Percentiles rank a stretch among this genome's conserved stretches.
phyloP scores from a whole-genome alignment of 2,329 filamentous ascomycete species.

The Chrysoporthe austroafricana region DNA sequence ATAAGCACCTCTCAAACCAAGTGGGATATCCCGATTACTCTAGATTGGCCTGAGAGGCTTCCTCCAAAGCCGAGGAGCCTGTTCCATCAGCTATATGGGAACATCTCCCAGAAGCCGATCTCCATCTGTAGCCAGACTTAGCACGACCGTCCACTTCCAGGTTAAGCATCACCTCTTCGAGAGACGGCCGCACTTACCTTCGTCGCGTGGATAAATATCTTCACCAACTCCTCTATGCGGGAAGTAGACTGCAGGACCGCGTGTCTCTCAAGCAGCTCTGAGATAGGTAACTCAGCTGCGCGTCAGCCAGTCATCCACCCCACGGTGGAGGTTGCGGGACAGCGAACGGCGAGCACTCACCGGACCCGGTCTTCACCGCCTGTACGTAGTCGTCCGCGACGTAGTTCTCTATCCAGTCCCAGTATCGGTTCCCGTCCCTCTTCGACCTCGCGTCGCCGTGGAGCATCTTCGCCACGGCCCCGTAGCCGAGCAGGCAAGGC shows the following conservation, averaged over 20 bases:
- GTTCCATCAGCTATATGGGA: slow-evolving; percentile 30
- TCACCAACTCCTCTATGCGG: slow-evolving; percentile 79
- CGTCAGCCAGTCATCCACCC: not conserved
- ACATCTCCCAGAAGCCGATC: slow-evolving; percentile 76
- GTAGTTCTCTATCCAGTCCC: slow-evolving; percentile 92
- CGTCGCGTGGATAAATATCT: slow-evolving; percentile 86
- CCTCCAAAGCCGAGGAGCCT: not conserved
- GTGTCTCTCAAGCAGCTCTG: slow-evolving; percentile 76
- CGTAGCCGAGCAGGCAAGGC: slow-evolving; percentile 90
- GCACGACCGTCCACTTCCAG: slow-evolving; percentile 25
- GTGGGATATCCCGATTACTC: not conserved
- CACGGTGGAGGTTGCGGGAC: not conserved
- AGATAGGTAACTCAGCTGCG: not conserved
- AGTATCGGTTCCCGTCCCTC: slow-evolving; percentile 73
- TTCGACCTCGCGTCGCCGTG: slow-evolving; percentile 64
- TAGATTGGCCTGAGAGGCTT: slow-evolving; percentile 5
- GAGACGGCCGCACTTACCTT: slow-evolving; percentile 56
- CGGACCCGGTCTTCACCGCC: slow-evolving; percentile 71
- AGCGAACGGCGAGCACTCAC: slow-evolving; percentile 48
- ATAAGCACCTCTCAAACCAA: not conserved
- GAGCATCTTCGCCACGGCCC: slow-evolving; percentile 74
- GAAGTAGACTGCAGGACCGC: slow-evolving; percentile 72
- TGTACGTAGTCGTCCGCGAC: slow-evolving; percentile 76
- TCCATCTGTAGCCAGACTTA: slow-evolving; percentile 62
- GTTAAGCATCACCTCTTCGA: slow-evolving; percentile 18